Conservation (phyloP, 1,284 basidiomycete genomes). For the Cryptococcus neoformans region DNA sequence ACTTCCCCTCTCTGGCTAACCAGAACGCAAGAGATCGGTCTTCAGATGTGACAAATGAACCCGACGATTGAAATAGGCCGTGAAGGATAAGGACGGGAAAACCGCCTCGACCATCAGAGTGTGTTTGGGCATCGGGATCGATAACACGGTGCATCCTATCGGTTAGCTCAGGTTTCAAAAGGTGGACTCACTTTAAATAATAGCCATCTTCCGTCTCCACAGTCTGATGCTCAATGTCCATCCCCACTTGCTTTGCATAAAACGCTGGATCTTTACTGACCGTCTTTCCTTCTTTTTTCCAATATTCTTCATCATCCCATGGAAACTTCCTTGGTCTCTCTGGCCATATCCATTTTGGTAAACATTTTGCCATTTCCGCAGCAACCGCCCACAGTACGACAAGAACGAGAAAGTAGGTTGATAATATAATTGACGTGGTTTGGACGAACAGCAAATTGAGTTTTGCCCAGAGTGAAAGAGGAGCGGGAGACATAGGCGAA, state of each 20-base stretch:
- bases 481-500: slow-evolving; percentile 36
- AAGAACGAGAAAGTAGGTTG: slow-evolving; percentile 54
- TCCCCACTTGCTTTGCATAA: slow-evolving; percentile 57
- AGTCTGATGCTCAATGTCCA: slow-evolving; percentile 58
- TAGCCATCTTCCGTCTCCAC: slow-evolving; percentile 62
- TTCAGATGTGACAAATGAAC: slow-evolving; percentile 61
- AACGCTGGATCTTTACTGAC: slow-evolving; percentile 57
- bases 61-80: slow-evolving; percentile 62
- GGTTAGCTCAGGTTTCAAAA: neutral
- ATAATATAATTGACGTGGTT: slow-evolving; percentile 52
- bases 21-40: slow-evolving; percentile 62
- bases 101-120: slow-evolving; percentile 53
- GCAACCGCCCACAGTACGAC: slow-evolving; percentile 50
- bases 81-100: slow-evolving; percentile 62
- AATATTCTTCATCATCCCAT: slow-evolving; percentile 57
- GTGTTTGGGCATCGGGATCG: slow-evolving; percentile 50
- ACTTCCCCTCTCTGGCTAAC: slow-evolving; percentile 57
- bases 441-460: slow-evolving; percentile 52
- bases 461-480: slow-evolving; percentile 28
- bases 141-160: slow-evolving; percentile 57
- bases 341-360: slow-evolving; percentile 40
- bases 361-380: slow-evolving; percentile 31
- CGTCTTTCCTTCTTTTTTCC: slow-evolving; percentile 52
- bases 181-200: slow-evolving; percentile 48
- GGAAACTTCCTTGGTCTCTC: slow-evolving; percentile 36